Base-by-base conservation (phyloP, 305 asterid genomes). In the Petunia hybrid region DNA sequence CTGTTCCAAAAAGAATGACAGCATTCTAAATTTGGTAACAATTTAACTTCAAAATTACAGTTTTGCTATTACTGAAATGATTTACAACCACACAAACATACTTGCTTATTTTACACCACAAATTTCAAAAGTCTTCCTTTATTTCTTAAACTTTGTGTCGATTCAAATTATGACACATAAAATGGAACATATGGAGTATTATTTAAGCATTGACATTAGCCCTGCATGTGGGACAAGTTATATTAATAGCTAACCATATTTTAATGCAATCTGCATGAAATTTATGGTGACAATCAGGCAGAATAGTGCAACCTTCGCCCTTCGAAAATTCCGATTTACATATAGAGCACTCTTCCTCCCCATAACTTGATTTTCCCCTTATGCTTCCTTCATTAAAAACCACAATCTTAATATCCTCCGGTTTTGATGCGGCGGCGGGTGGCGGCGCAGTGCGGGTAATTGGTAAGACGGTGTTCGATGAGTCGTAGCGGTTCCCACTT, bases 201-300 rank as follows among this genome's bases (percentile, higher is more conserved):
- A 22, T 22, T 22, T 22, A 22, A 22, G 31, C 31, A 22, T 22
- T 22, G 31, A 22, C 31, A 22, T 22, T 22, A 22, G 31, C 31
- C 31, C 31, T 22, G 0, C 31, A 22, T 22, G 31, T 22, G 31
- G 31, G 31, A 22, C 31, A 22, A 22, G 31, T 22, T 22, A 22
- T 22, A 22, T 22, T 22, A 22, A 22, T 22, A 22, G 31, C 31
- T 7, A 43, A 68, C 76, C 76, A 68, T n/a, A 43, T 22, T 40
- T 42, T 68, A 43, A 68, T 0, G 57, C 9, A 68, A 68, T 43
- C 76, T 1, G n/a, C 76, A 12, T 68, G 76, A 70, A 70, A 45
- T 45, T 22, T 70, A 22, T 70, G 77, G 41, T 0, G 6, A 31
- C 60, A 67, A 41, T 3, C 75, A 5, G 75, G 55, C 46, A 41